A percentile compares a stretch with the other conserved stretches of the same genome.
These are phyloP conservation scores for Kuraishia piskuri DNA, from an alignment of 805 yeast species.

Conservation along the genomic window DNA sequence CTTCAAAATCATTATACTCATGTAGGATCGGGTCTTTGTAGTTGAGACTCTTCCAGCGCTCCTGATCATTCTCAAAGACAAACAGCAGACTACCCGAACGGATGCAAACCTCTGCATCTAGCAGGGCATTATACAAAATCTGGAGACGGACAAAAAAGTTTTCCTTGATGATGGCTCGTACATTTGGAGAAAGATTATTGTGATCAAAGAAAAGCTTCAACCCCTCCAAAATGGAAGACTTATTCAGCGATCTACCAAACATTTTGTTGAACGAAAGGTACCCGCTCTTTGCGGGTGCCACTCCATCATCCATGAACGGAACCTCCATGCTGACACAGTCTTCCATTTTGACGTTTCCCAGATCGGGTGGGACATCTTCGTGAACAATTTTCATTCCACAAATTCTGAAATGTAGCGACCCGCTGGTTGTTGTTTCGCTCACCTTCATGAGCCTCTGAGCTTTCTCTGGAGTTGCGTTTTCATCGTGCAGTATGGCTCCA, in stretches of 20 bases:
- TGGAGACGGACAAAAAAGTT: slow-evolving; percentile 54
- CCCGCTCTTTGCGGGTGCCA: slow-evolving; percentile 24
- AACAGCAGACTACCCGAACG: slow-evolving; percentile 68
- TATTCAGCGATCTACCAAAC: slow-evolving; percentile 58
- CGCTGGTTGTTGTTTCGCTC: slow-evolving; percentile 69
- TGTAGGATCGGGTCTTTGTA: slow-evolving; percentile 31
- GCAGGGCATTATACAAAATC: slow-evolving; percentile 54
- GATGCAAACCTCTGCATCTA: slow-evolving; percentile 54
- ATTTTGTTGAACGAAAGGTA: slow-evolving; percentile 45
- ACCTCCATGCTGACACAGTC: background rate
- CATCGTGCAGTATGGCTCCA: slow-evolving; percentile 67
- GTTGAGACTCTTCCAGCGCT: slow-evolving; percentile 38
- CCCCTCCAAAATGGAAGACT: slow-evolving; percentile 33
- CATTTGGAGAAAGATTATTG: slow-evolving; percentile 20
- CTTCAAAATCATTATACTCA: slow-evolving; percentile 23
- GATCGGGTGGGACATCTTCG: background rate
- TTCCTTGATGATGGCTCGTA: slow-evolving; percentile 28
- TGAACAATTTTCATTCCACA: slow-evolving; percentile 75
- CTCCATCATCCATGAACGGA: slow-evolving; percentile 8
- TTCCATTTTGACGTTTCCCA: background rate
- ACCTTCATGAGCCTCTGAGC: slow-evolving; percentile 52
- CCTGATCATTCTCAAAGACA: slow-evolving; percentile 59
- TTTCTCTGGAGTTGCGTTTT: slow-evolving; percentile 49
- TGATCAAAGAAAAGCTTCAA: slow-evolving; percentile 35
- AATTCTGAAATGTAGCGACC: slow-evolving; percentile 63